phyloP scores from a whole-genome alignment of 805 yeast species.

The Monosporozyma aerobia region DNA sequence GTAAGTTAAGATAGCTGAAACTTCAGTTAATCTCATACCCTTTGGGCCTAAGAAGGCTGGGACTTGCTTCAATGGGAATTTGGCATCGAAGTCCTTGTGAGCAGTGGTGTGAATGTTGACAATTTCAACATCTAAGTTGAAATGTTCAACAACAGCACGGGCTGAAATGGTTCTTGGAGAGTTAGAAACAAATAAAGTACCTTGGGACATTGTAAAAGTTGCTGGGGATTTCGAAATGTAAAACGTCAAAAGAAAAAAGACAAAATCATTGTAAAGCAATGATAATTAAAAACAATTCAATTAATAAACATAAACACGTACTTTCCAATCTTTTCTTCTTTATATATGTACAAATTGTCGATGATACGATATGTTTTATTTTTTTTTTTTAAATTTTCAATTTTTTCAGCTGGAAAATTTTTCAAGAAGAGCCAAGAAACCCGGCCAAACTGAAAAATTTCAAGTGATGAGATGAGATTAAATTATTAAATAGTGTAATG shows the following conservation, averaged over 20 bases:
- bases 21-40: slow-evolving; percentile 65
- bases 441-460: slow-evolving; percentile 1
- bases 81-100: slow-evolving; percentile 29
- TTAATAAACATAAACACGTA: not conserved
- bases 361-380: not conserved
- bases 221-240: slow-evolving; percentile 3
- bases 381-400: not conserved
- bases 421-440: not conserved
- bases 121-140: slow-evolving; percentile 50
- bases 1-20: slow-evolving; percentile 36
- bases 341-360: not conserved
- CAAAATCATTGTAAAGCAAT: not conserved
- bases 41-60: slow-evolving; percentile 70
- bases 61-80: slow-evolving; percentile 55
- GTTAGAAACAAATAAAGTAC: slow-evolving; percentile 45
- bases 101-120: slow-evolving; percentile 32
- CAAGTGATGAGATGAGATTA: slow-evolving; percentile 3
- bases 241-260: not conserved
- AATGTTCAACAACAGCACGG: slow-evolving; percentile 45
- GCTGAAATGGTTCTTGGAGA: slow-evolving; percentile 26
- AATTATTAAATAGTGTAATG: not conserved
- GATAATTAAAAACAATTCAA: not conserved
- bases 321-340: not conserved
- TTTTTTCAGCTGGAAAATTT: not conserved
- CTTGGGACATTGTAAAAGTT: slow-evolving; percentile 46